Evolutionary conservation across 2,329 filamentous ascomycete species (phyloP), one percentile per base, ranked within the genome.

Genomic region (Calcarisporium arbuscula): DNA sequence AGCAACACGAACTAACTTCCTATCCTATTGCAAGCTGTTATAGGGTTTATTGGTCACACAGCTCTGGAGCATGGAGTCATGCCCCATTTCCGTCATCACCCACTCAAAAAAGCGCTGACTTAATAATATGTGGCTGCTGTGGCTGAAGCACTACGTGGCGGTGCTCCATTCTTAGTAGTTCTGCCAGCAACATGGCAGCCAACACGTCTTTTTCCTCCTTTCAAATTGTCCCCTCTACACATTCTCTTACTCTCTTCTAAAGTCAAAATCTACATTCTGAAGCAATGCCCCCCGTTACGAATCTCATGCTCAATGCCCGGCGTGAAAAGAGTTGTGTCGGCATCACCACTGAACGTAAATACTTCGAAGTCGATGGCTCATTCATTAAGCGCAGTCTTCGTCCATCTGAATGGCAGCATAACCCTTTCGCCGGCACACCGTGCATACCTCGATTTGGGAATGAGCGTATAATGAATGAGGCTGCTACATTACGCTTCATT

Each of bases 401-500:
- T 15, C 35, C 32, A 9, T 29, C 35, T 11, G 31, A 42, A 28
- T 42, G 40, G 40, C 40, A 43, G 32, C 28, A 25, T 32, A 36
- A 33, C 23, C 34, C 33, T 11, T 32, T 39, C 16, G 19, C 16
- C 2, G 34, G 40, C 17, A 32, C 30, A 8, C 19, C 39, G 6
- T 20, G 17, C 19, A 21, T 43, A 26, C 46, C 40, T 4, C 35
- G 26, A 11, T 41, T 46, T 16, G 31, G 33, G 6, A 36, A 23
- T 8, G 42, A 49, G n/a, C 39, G 42, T 4, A 23, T 49, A 5
- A 16, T 47, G 11, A 49, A 47, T 22, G 41, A 49, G 18, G 44
- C 25, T 12, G 41, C 42, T 14, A 10, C 19, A 8, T 12, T 49
- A 22, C 29, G 25, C 2, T 47, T 44, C 15, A 22, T 49, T 14